These are phyloP conservation scores for Rhizophora apiculata DNA, from an alignment of 345 rosid genomes.

Conservation along the genomic window DNA sequence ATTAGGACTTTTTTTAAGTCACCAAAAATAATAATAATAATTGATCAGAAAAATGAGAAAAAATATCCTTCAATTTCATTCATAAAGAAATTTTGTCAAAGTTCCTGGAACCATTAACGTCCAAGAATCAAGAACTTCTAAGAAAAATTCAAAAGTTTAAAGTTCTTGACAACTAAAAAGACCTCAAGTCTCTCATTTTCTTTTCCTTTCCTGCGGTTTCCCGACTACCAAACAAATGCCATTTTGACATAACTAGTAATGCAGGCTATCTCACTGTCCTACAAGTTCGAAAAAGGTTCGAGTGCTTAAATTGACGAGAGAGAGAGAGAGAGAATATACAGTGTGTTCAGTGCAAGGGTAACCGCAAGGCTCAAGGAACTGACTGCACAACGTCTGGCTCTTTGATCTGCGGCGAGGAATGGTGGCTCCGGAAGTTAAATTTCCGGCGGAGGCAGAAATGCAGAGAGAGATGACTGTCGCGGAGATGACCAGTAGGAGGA, in stretches of 20 bases:
- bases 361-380: slow-evolving; percentile 60
- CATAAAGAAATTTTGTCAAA: too few species aligned
- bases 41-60: not conserved
- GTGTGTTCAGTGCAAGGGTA: slow-evolving; percentile 76
- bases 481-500: not conserved
- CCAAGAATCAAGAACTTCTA: too few species aligned
- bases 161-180: too few species aligned
- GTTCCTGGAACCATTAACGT: too few species aligned
- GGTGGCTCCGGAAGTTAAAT: slow-evolving; percentile 10
- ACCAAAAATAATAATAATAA: not conserved
- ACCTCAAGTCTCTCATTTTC: too few species aligned
- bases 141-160: too few species aligned
- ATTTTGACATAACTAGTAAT: too few species aligned
- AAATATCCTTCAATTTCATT: not conserved
- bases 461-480: slow-evolving; percentile 7
- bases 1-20: too few species aligned
- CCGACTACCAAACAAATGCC: too few species aligned
- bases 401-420: slow-evolving; percentile 29
- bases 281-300: too few species aligned
- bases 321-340: slow-evolving; percentile 34
- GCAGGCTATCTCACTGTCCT: too few species aligned
- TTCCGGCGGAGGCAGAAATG: slow-evolving; percentile 12
- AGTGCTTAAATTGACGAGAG: not conserved
- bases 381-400: slow-evolving; percentile 51
- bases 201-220: too few species aligned